Evolutionary conservation across 176 grass and related monocot species (phyloP), one percentile per base, ranked within the genome.

Genomic region (Bothriochloa decipiens): DNA sequence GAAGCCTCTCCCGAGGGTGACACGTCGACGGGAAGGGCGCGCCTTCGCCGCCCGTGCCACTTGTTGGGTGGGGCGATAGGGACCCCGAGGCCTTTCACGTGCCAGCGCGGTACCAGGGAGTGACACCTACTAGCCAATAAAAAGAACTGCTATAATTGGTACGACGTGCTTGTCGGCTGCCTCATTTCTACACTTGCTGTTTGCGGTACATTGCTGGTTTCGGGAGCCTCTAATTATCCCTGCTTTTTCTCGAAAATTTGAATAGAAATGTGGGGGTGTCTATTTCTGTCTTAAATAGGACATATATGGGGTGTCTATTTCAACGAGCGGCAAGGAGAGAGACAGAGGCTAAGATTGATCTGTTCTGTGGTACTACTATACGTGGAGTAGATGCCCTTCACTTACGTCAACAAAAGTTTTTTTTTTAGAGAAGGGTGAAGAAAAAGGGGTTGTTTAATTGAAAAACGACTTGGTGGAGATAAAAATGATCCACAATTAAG

Each of bases 111-210:
- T 80, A 65, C n/a, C n/a, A 73, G 68, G 22, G 32, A 8, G 77
- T 7, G 69, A 86, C 77, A 25, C 33, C 62, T 82, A 7, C n/a
- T n/a, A n/a, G 36, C 70, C 70, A 42, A 68, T 75, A 17, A 82
- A 2, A 2, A 63, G 25, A 68, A 28, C 75, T 80, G 60, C 33
- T 41, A 75, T 74, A 17, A 50, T 50, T 50, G 47, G 47, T 50
- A 50, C 15, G 43, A 57, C 8, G 20, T 16, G 11, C 40, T 32
- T 45, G 63, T 36, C 55, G 17, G 10, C 10, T 13, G n/a, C n/a
- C n/a, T n/a, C n/a, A n/a, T n/a, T n/a, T n/a, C n/a, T n/a, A n/a
- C n/a, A n/a, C n/a, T n/a, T n/a, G n/a, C n/a, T n/a, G n/a, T n/a
- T n/a, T n/a, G n/a, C n/a, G n/a, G n/a, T n/a, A n/a, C n/a, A n/a